Base-by-base conservation (phyloP, 352 stramenopile species). In the Thalassiosira sp. region DNA sequence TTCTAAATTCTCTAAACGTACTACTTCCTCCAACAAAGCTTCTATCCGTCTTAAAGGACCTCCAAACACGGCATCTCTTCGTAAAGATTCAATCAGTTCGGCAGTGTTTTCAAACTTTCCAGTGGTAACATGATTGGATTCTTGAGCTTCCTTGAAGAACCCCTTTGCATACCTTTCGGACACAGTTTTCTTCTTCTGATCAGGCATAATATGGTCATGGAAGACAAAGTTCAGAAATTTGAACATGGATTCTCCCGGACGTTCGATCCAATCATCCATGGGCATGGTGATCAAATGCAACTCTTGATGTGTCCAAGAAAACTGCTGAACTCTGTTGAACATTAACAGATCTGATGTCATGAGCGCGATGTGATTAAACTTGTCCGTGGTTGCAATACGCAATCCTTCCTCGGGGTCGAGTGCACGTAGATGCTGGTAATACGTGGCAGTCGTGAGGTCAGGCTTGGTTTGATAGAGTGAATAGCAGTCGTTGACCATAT, bases 251-350 rank as follows among this genome's bases (percentile, higher is more conserved):
- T 24, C 2, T 16, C 16, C 2, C 2, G 42, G 42, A 25, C 13
- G 1, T 22, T 51, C 42, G 8, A 51, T 51, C 42, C 42, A 51
- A 51, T 25, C 42, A 25, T 51, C 42, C n/a, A 51, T 3, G 7
- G 42, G 42, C 42, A 51, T 51, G n/a, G 42, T 51, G 3, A 51
- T 51, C 42, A 51, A 51, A 51, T 51, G 15, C 15, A 51, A 51
- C 7, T 22, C 1, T 25, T 10, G 42, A 2, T 24, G 13, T 22
- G 1, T 51, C 42, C n/a, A 25, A 7, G 42, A 16, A 10, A 45
- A 13, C 5, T 2, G 35, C 10, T 45, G 5, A 1, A 51, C 42
- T 22, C 42, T 13, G 10, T 51, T 22, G n/a, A 51, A 51, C 42
- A 51, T 5, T 22, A 51, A 25, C 13, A 51, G n/a, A 25, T 51